These are phyloP conservation scores for Larix kaempferi DNA, from an alignment of 75 land plant genomes.

Conservation along the genomic window DNA sequence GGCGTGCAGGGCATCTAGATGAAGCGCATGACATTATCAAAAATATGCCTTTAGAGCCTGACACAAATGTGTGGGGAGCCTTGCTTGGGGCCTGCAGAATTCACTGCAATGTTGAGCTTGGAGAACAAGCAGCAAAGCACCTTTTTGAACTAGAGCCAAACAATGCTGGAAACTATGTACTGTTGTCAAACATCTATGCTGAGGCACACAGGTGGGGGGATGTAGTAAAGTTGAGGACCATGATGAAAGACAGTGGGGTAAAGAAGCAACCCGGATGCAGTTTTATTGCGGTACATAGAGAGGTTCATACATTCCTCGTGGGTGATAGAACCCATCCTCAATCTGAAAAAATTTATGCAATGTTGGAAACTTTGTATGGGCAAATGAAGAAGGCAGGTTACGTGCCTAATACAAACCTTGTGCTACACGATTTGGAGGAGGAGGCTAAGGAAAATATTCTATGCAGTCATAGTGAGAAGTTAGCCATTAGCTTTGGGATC, in stretches of 20 bases:
- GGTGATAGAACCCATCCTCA: slow-evolving; percentile 6
- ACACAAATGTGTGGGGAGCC: slow-evolving; percentile 30
- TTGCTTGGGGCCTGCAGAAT: slow-evolving; percentile 34
- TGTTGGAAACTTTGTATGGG: neutral
- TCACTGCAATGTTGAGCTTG: slow-evolving; percentile 25
- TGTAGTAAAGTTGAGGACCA: neutral
- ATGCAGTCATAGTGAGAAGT: neutral
- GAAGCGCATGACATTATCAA: slow-evolving; percentile 38
- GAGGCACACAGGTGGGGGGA: neutral
- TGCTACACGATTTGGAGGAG: slow-evolving; percentile 1
- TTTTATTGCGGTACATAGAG: neutral
- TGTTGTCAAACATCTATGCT: slow-evolving; percentile 5
- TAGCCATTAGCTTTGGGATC: neutral
- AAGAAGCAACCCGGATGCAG: neutral
- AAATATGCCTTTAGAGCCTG: slow-evolving; percentile 19
- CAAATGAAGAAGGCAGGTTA: neutral
- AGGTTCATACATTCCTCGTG: neutral
- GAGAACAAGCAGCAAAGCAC: slow-evolving; percentile 22
- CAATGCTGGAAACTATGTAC: neutral
- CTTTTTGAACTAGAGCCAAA: slow-evolving; percentile 12
- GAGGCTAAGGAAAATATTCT: neutral
- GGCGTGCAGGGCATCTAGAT: slow-evolving; percentile 30
- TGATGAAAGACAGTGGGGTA: neutral
- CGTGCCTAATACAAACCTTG: neutral
- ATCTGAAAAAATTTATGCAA: neutral